Evolutionary conservation across 2,329 filamentous ascomycete genomes (phyloP).

Genomic region (Fusarium succisae): DNA sequence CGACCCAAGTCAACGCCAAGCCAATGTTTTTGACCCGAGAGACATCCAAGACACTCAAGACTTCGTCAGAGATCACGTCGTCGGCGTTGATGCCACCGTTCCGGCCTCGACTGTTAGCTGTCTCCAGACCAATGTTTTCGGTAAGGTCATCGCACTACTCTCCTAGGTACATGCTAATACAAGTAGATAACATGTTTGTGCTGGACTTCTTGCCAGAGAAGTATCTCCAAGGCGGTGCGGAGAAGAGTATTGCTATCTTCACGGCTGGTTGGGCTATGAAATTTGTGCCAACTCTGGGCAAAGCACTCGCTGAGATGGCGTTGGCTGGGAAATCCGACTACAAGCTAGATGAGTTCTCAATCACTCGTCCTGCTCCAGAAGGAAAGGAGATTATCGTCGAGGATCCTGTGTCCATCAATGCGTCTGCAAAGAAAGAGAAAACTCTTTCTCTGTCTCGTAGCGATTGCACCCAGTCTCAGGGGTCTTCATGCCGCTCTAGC

Average conservation of each 20-base stretch:
- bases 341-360: slow-evolving; percentile 10
- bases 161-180: not conserved
- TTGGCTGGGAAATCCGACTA: slow-evolving; percentile 15
- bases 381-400: slow-evolving; percentile 19
- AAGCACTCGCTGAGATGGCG: slow-evolving; percentile 21
- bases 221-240: slow-evolving; percentile 1
- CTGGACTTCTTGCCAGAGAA: slow-evolving; percentile 27
- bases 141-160: not conserved
- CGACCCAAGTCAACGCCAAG: slow-evolving; percentile 6
- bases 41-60: slow-evolving; percentile 19
- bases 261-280: slow-evolving; percentile 34
- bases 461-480: not conserved
- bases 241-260: slow-evolving; percentile 24
- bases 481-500: not conserved
- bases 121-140: slow-evolving; percentile 22
- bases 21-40: not conserved
- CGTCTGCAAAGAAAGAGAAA: not conserved
- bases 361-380: slow-evolving; percentile 4
- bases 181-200: slow-evolving; percentile 30
- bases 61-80: slow-evolving; percentile 18
- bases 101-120: slow-evolving; percentile 21
- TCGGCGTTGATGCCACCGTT: slow-evolving; percentile 14
- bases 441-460: not conserved
- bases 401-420: not conserved
- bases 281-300: slow-evolving; percentile 26